phyloP scores from a whole-genome alignment of 2,329 filamentous ascomycete species.

The Pseudogymnoascus sp. region DNA sequence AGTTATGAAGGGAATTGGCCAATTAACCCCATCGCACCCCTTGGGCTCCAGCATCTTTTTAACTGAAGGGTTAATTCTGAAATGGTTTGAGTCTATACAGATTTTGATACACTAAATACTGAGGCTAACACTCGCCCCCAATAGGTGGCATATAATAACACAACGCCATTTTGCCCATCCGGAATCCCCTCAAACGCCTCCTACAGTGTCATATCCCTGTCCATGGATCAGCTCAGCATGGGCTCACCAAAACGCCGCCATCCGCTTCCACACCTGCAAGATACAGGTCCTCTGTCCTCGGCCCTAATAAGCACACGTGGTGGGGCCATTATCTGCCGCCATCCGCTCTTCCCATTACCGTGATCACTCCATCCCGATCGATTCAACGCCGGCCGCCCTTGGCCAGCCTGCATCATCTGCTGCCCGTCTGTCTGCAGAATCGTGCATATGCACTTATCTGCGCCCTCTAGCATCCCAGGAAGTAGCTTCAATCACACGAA shows the following conservation, averaged over 20 bases:
- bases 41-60: neutral
- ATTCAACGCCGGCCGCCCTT: neutral
- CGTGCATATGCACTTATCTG: conserved; percentile 4
- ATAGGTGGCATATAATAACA: neutral
- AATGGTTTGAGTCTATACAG: neutral
- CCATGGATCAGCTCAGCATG: neutral
- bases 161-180: neutral
- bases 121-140: neutral
- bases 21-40: neutral
- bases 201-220: neutral
- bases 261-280: neutral
- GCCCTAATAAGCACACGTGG: neutral
- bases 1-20: neutral
- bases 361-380: neutral
- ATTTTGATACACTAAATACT: neutral
- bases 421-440: neutral
- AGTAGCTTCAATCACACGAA: neutral
- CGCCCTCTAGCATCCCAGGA: neutral
- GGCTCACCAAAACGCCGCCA: neutral
- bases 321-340: neutral
- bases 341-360: neutral
- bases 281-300: neutral
- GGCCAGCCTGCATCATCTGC: neutral
- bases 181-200: neutral
- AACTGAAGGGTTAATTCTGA: neutral